Evolutionary conservation across 495 filamentous ascomycete genomes (phyloP), one percentile per base, ranked within the genome.

Genomic region (Daldinia bambusicola): DNA sequence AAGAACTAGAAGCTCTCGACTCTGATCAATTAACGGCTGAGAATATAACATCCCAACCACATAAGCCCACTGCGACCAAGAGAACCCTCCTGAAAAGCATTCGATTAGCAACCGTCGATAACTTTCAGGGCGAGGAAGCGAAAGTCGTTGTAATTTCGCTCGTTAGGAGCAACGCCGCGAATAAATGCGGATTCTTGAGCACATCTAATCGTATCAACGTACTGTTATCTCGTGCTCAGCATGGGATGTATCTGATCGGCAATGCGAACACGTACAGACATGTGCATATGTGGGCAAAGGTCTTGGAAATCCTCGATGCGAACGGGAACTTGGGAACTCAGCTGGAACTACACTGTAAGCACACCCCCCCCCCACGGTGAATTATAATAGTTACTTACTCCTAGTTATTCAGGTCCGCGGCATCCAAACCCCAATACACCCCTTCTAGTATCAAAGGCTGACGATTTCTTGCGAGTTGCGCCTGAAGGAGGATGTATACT

Each of bases 231-330:
- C 88, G 93, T 7, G 92, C 92, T 6, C 82, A 89, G 73, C 88
- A 97, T 75, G 92, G 93, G 6, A 92, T 96, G 90, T 97, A 93
- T 75, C 87, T 97, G 56, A 89, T 95, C 52, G 92, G 93, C 12
- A 93, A 94, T 72, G 77, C 86, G 2, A 74, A 81, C 34, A 89
- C 91, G 0, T 89, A 83, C 14, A 66, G 43, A 1, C 72, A 79
- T 40, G 83, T 94, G 4, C 66, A 74, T 0, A 94, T 95, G 91
- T 97, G 92, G 92, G 78, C 73, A 1, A 61, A 91, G 3, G 87
- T 95, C 6, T 74, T 91, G 26, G 66, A 77, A 0, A 87, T 91
- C 13, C 66, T 95, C 2, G 69, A 78, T 34, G 67, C 70, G 0
- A 77, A 78, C 0, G 80, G 79, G 2, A 87, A 86, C 38, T 76